These are phyloP conservation scores for Hawksworthiomyces lignivorus DNA, from an alignment of 2,329 filamentous ascomycete species.

Conservation along the genomic window DNA sequence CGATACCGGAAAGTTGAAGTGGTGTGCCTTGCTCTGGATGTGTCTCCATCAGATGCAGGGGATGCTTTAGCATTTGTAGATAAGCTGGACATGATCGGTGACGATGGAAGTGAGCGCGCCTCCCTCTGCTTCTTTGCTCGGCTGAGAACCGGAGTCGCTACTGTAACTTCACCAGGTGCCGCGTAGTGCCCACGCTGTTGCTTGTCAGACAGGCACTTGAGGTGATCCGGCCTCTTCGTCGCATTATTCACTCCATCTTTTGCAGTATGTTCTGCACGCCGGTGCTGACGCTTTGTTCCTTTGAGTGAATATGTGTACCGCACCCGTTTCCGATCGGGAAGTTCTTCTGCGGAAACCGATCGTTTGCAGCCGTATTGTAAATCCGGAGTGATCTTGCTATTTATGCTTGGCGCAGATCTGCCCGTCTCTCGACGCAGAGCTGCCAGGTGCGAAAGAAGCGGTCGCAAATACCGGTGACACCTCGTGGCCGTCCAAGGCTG, in stretches of 20 bases:
- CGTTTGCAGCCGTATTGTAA: no score
- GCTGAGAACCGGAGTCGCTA: slow-evolving; percentile 26
- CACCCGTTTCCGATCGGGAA: slow-evolving; percentile 12
- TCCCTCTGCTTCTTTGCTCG: slow-evolving; percentile 20
- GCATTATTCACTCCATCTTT: no score
- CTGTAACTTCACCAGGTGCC: slow-evolving; percentile 18
- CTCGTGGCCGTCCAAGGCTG: slow-evolving; percentile 39
- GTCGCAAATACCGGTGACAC: slow-evolving; percentile 39
- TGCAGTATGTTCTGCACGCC: no score
- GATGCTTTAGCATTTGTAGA: neutral
- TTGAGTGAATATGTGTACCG: slow-evolving; percentile 19
- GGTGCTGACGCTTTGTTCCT: slow-evolving; percentile 5
- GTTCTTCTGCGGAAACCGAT: neutral
- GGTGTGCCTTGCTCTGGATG: neutral
- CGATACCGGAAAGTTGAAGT: neutral
- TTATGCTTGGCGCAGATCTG: neutral
- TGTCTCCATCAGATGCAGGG: neutral
- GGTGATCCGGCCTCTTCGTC: no score
- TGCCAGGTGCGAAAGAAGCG: slow-evolving; percentile 35
- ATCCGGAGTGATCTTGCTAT: no score
- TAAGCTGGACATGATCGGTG: slow-evolving; percentile 15
- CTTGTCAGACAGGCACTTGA: no score
- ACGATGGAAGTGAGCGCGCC: slow-evolving; percentile 17
- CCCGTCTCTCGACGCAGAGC: slow-evolving; percentile 28
- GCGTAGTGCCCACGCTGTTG: no score